These are phyloP conservation scores for Pythium grandisporangium DNA, from an alignment of 352 stramenopile species.

Conservation along the genomic window DNA sequence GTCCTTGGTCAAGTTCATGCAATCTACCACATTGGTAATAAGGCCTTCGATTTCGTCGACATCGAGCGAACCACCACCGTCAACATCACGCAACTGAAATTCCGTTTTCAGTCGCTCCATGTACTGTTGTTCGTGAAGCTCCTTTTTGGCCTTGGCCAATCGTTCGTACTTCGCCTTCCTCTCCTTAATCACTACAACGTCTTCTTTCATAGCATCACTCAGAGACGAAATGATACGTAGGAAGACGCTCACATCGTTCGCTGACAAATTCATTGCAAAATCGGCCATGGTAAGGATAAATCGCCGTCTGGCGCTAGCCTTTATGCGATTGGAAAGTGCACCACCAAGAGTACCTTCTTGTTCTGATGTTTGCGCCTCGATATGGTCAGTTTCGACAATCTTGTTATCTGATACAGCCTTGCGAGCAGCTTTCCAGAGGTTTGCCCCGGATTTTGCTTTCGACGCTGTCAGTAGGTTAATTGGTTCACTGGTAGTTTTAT, in stretches of 20 bases:
- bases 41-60: conserved; percentile 53
- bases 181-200: conserved; percentile 45
- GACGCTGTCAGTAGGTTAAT: conserved; percentile 7
- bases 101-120: conserved; percentile 62
- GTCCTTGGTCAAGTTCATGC: conserved; percentile 56
- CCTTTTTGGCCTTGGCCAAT: conserved; percentile 33
- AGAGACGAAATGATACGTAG: conserved; percentile 60
- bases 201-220: conserved; percentile 63
- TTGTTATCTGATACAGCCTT: conserved; percentile 40
- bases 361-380: conserved; percentile 26
- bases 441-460: conserved; percentile 17
- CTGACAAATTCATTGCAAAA: conserved; percentile 75
- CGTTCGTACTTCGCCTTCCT: conserved; percentile 33
- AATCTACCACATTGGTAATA: conserved; percentile 56
- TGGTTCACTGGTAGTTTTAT: conserved; percentile 6
- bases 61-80: conserved; percentile 68
- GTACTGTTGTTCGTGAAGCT: conserved; percentile 57
- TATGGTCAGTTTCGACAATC: conserved; percentile 50
- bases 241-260: conserved; percentile 74
- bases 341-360: conserved; percentile 14
- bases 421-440: conserved; percentile 52
- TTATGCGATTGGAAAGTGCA: conserved; percentile 26
- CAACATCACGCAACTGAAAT: conserved; percentile 62
- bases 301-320: conserved; percentile 45
- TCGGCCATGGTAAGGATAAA: conserved; percentile 77